phyloP scores from a whole-genome alignment of 2,329 filamentous ascomycete species.

The Massarina eburnea region DNA sequence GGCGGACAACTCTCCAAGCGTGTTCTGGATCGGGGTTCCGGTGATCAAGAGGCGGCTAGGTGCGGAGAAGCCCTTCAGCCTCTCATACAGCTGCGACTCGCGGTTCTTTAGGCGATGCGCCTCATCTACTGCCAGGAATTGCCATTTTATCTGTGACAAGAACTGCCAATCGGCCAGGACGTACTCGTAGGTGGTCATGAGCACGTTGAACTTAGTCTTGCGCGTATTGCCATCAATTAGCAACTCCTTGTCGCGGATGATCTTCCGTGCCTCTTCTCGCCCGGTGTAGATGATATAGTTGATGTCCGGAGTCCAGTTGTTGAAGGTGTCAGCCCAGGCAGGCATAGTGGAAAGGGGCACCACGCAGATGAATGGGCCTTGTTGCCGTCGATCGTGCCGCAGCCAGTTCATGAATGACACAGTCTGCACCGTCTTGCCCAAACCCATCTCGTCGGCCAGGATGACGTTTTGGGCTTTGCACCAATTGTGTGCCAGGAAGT shows the following conservation, averaged over 20 bases:
- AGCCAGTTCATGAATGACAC: slow-evolving; percentile 98
- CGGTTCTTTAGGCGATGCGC: slow-evolving; percentile 96
- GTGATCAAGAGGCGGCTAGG: slow-evolving; percentile 92
- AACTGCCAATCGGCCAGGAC: slow-evolving; percentile 84
- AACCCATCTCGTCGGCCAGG: slow-evolving; percentile 96
- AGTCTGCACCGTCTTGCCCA: slow-evolving; percentile 97
- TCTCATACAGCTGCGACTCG: slow-evolving; percentile 88
- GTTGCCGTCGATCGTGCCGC: slow-evolving; percentile 82
- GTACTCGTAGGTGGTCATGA: slow-evolving; percentile 97
- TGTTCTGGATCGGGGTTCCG: slow-evolving; percentile 96
- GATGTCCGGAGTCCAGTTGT: slow-evolving; percentile 90
- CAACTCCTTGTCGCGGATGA: slow-evolving; percentile 88
- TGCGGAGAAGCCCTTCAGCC: slow-evolving; percentile 80
- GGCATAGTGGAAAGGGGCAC: slow-evolving; percentile 96
- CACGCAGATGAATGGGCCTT: slow-evolving; percentile 96
- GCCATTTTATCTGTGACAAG: slow-evolving; percentile 91
- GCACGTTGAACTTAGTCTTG: slow-evolving; percentile 94
- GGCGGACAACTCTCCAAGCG: slow-evolving; percentile 86
- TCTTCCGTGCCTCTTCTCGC: slow-evolving; percentile 79
- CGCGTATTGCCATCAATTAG: slow-evolving; percentile 82
- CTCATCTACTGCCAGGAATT: slow-evolving; percentile 94
- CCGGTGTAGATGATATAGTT: slow-evolving; percentile 98
- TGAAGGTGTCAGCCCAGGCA: slow-evolving; percentile 97
- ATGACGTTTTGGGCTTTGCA: slow-evolving; percentile 92
- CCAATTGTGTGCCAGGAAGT: slow-evolving; percentile 97